phyloP scores from a whole-genome alignment of 129 eudicot genomes.

The Artemisia annua region DNA sequence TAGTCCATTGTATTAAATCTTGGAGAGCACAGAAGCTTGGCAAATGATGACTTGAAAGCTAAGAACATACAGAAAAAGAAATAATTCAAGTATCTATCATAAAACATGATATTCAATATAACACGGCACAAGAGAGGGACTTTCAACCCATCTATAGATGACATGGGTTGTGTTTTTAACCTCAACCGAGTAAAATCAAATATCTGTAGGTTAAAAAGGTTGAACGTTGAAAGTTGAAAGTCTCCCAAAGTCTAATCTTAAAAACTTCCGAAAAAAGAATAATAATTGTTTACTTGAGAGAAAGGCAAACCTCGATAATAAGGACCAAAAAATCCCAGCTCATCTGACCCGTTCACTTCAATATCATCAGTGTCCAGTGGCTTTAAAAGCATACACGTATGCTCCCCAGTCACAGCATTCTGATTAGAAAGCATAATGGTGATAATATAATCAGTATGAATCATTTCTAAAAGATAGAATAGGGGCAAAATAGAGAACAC shows the following conservation, averaged over 20 bases:
- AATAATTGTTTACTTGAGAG: background rate
- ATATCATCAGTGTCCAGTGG: constrained; percentile 71
- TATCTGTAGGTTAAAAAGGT: no score
- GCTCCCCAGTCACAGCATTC: constrained; percentile 90
- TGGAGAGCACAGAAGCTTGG: constrained; percentile 41
- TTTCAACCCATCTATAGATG: background rate
- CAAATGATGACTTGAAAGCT: constrained; percentile 74
- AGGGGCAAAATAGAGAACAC: constrained; percentile 4
- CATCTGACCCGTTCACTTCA: constrained; percentile 54
- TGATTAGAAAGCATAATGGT: constrained; percentile 21
- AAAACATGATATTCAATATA: background rate
- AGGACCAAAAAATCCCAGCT: constrained; percentile 70
- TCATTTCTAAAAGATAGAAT: background rate
- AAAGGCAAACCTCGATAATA: constrained; percentile 61
- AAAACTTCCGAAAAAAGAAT: no score
- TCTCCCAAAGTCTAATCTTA: background rate
- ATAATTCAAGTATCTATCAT: background rate
- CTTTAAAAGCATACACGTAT: constrained; percentile 87
- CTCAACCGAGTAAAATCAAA: background rate
- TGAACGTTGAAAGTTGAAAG: no score
- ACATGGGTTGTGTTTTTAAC: background rate
- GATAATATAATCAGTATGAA: constrained; percentile 16
- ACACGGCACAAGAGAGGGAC: background rate
- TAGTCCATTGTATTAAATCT: constrained; percentile 75
- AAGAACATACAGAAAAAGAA: constrained; percentile 20